Base-by-base conservation (phyloP, 306 rosid species). In the Dalbergia cochinchinensis region DNA sequence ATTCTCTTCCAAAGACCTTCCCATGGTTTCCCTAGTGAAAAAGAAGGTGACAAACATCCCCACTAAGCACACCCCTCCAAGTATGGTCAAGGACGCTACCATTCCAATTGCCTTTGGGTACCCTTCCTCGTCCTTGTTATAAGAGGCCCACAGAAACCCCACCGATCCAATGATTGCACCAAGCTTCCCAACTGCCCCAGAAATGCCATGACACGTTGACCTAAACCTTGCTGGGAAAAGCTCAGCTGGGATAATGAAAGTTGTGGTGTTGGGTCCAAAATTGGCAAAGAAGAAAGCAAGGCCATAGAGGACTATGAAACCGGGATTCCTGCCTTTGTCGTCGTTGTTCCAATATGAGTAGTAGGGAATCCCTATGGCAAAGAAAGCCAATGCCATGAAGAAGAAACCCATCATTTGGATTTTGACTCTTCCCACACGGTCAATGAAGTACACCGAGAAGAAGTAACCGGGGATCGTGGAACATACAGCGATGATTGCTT, bases 191-290 rank as follows among this genome's bases (percentile, higher is more conserved):
- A 35, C 50, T 0, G 98, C 98, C 39, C 97, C 98, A 1, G 98
- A 84, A 33, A 93, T 89, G 3, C 97, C 98, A 39, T 93, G 97
- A 69, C 98, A 93, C 0, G 97, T 93, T 4, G 98, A 85, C 39
- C 98, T 55, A 31, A 91, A 90, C 71, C 98, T 79, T 1, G 98
- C 97, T 0, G 97, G 98, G 15, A 93, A 90, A 5, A 93, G 97
- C 54, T 93, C 97, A 0, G 97, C 97, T 0, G 97, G 97, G 63
- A 91, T 86, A 4, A 93, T 88, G 31, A 89, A 93, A 9, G 96
- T 91, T 2, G 98, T 93, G n/a, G 98, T 91, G 83, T 93, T 93
- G 15, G 98, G 98, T n/a, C 98, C 98, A 13, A 93, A 93, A 42
- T 93, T 93, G 2, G 97, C 83, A 66, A 91, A 93, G 88, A 93